Conservation (phyloP, 352 stramenopile species). For the Globisporangium orthogonon region DNA sequence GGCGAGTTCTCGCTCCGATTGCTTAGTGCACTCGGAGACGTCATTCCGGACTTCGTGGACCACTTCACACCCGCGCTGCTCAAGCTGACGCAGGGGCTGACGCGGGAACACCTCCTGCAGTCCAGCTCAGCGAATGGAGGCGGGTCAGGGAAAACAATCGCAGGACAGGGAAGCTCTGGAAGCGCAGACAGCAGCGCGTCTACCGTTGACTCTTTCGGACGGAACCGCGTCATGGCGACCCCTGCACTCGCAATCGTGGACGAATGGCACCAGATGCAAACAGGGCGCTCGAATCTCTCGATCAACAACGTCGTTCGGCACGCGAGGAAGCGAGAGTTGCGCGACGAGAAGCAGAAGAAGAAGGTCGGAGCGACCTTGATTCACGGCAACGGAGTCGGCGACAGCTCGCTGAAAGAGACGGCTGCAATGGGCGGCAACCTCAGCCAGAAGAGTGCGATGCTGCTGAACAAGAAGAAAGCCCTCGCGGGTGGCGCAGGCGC, state of each 20-base stretch:
- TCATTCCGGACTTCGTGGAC: conserved; percentile 66
- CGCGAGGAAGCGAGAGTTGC: conserved; percentile 42
- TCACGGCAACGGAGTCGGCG: background rate
- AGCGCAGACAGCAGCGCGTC: conserved; percentile 20
- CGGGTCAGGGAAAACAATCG: conserved; percentile 2
- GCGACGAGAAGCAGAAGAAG: conserved; percentile 62
- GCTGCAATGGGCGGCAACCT: background rate
- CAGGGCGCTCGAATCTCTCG: conserved; percentile 62
- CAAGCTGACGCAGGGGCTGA: conserved; percentile 81
- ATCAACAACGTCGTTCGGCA: conserved; percentile 80
- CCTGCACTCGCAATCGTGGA: conserved; percentile 78
- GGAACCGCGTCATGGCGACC: conserved; percentile 85
- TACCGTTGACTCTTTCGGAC: conserved; percentile 64
- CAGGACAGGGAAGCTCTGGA: background rate
- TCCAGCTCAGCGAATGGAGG: conserved; percentile 19
- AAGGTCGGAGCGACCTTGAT: conserved; percentile 14
- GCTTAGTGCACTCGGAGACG: conserved; percentile 48
- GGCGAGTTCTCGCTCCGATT: conserved; percentile 70
- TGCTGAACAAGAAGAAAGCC: conserved; percentile 36
- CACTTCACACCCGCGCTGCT: conserved; percentile 70
- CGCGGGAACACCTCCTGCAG: conserved; percentile 78
- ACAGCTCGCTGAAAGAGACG: conserved; percentile 17
- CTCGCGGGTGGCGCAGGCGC: background rate
- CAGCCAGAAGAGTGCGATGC: conserved; percentile 12
- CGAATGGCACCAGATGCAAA: conserved; percentile 75